Evolutionary conservation across 2,329 filamentous ascomycete species (phyloP).

Genomic region (Allantophomopsis lycopodina): DNA sequence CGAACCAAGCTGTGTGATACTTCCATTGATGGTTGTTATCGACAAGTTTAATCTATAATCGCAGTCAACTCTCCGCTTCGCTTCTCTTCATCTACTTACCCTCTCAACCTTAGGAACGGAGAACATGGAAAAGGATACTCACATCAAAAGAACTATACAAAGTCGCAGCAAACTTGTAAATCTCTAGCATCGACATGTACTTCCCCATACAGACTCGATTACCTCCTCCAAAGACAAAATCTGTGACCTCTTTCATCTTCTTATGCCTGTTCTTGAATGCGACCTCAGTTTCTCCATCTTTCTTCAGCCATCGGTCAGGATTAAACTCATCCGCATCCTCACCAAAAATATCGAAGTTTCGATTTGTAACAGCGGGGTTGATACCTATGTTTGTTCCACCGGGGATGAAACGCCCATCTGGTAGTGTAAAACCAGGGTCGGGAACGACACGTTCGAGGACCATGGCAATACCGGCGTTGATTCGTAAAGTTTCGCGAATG

Average conservation of each 20-base stretch:
- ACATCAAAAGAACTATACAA: no score
- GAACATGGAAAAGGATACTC: no score
- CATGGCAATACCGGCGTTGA: neutral
- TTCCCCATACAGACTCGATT: conserved; percentile 20
- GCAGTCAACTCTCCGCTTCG: no score
- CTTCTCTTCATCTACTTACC: no score
- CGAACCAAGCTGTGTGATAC: no score
- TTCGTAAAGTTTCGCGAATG: neutral
- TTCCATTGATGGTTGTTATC: no score
- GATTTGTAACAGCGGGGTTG: neutral
- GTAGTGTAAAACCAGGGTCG: neutral
- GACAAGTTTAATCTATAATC: no score
- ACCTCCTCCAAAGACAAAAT: conserved; percentile 16
- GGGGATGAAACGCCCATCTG: neutral
- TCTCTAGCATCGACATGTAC: conserved; percentile 19
- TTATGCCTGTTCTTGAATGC: no score
- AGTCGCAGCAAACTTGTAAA: conserved; percentile 15
- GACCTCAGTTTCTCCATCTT: no score
- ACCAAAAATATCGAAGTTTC: neutral
- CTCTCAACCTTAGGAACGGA: no score
- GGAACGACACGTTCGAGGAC: neutral
- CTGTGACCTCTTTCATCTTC: no score
- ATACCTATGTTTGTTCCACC: neutral
- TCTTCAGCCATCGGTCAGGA: neutral
- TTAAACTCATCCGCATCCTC: neutral